Conservation (phyloP, 257 asterid genomes). For the Solanum chiquidenum region DNA sequence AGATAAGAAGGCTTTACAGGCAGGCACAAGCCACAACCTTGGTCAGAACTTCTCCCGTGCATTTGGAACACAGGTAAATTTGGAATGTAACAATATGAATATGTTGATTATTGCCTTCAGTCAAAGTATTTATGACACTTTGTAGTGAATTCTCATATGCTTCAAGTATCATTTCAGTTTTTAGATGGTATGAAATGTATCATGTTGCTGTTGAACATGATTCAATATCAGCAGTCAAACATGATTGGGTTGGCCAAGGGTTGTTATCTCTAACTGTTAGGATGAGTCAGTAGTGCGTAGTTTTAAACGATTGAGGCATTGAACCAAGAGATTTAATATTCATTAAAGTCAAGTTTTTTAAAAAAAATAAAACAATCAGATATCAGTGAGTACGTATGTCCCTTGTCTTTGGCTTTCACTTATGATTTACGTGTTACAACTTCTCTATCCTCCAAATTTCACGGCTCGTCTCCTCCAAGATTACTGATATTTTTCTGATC, state of each 20-base stretch:
- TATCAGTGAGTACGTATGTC: not conserved
- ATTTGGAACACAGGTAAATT: conserved; percentile 75
- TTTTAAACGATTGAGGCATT: not conserved
- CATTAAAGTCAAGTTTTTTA: not conserved
- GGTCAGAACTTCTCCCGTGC: conserved; percentile 99
- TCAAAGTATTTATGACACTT: not conserved
- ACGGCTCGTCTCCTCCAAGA: not conserved
- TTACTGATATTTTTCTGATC: not conserved
- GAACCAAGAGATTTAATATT: not conserved
- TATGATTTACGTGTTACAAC: not conserved
- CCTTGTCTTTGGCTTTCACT: not conserved
- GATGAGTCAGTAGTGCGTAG: not conserved
- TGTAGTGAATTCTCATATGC: not conserved
- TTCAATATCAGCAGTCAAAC: not conserved
- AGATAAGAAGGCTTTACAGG: conserved; percentile 94
- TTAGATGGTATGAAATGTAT: not conserved
- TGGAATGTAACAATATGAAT: not conserved
- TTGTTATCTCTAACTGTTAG: not conserved
- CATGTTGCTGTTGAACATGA: not conserved
- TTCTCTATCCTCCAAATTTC: not conserved
- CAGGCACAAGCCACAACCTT: conserved; percentile 97
- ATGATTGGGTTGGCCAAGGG: not conserved
- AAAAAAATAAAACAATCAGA: not conserved
- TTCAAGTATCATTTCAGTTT: not conserved
- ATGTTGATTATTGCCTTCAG: not conserved